phyloP scores from a whole-genome alignment of 768 basidiomycete genomes.

The Suillus placidus region DNA sequence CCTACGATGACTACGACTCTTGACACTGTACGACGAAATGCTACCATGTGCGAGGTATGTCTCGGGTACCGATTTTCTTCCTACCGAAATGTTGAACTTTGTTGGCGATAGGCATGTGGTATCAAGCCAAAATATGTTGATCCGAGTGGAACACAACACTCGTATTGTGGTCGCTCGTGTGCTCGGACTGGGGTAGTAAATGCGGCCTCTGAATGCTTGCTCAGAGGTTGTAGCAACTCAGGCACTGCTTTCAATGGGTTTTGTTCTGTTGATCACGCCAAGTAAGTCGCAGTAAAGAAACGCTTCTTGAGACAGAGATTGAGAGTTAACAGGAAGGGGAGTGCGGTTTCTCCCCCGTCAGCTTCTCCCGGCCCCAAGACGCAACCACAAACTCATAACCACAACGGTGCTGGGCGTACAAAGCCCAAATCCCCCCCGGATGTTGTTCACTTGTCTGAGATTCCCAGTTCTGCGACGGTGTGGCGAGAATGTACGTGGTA shows the following conservation, averaged over 20 bases:
- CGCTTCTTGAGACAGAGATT: not conserved
- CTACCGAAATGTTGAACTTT: not conserved
- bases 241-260: constrained; percentile 55
- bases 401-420: not conserved
- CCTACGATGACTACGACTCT: constrained; percentile 5
- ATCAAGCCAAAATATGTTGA: constrained; percentile 66
- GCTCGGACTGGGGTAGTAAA: constrained; percentile 48
- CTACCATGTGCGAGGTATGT: constrained; percentile 32
- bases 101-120: constrained; percentile 50
- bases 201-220: constrained; percentile 45
- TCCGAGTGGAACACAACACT: constrained; percentile 54
- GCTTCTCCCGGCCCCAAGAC: not conserved
- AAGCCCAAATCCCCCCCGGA: constrained; percentile 22
- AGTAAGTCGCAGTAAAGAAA: constrained; percentile 37
- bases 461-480: constrained; percentile 46
- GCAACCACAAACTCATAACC: not conserved
- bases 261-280: constrained; percentile 62
- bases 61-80: not conserved
- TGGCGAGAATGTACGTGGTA: constrained; percentile 54
- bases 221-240: constrained; percentile 54
- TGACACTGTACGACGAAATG: not conserved
- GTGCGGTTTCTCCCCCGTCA: not conserved
- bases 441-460: constrained; percentile 50
- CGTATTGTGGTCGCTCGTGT: constrained; percentile 64
- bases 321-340: not conserved